Base-by-base conservation (phyloP, 1,139 yeast genomes). In the Taiozyma onychis region DNA sequence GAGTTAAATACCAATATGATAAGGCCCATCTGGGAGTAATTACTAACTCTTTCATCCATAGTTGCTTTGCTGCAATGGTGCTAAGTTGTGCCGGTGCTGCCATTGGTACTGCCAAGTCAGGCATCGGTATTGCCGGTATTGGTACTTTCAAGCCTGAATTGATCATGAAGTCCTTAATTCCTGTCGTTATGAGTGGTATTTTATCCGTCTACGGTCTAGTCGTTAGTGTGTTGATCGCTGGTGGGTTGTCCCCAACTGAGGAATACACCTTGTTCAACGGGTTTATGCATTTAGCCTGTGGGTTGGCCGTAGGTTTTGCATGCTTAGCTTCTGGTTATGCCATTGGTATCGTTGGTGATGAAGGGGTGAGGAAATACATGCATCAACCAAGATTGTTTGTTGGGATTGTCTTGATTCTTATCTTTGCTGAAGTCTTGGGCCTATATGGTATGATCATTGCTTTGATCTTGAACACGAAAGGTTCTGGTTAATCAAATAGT, bases 131-230 rank as follows among this genome's bases (percentile, higher is more conserved):
- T 69, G 72, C 93, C 30, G 95, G 95, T 77, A 85, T 86, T 55
- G 93, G 93, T 74, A 84, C 91, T 41, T 86, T 85, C 66, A 85
- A 83, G 65, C 95, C 95, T 24, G 93, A 86, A 64, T 72, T 86
- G 59, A 85, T 86, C 57, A 86, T 86, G 93, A 84, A 82, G 67
- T 85, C 93, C 11, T 74, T 86, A 53, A 88, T 93, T 60, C 98
- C 98, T 21, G 98, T 93, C 51, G 96, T 93, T 59, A 91, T 93
- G 98, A 86, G 96, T 58, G 99, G 99, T 83, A 95, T 93, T 65
- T 76, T 93, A 58, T 91, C 98, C 37, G 96, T 93, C 51, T 93
- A 93, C 69, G 99, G 99, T 5, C 77, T 93, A 54, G 99, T 93
- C 32, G 99, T 93, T 51, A 87, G 97, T 10, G 99, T 93, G 46